Evolutionary conservation across 805 yeast species (phyloP), one percentile per base, ranked within the genome.

Genomic region (Zygotorulaspora florentina): DNA sequence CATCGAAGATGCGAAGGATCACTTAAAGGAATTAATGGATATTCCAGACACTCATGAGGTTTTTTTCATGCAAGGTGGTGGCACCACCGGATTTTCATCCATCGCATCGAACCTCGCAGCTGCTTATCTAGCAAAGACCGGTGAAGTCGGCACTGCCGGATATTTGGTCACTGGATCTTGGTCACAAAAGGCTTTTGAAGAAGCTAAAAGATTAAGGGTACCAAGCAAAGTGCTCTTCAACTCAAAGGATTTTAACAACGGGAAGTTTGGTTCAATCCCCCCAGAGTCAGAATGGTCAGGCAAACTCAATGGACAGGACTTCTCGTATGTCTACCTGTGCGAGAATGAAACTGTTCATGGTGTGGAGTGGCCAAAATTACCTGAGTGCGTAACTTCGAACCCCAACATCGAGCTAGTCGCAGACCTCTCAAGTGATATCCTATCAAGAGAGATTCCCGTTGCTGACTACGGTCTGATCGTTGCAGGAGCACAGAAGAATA

Each of bases 401-500:
- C 51, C 54, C 3, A 83, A 70, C 37, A 82, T 85, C 37, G 95
- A 87, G 65, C 68, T 91, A 48, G 96, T 89, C 12, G 91, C 96
- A 23, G 99, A 93, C 65, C 81, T 91, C 83, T 90, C 97, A 2
- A 90, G 97, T 38, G 88, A 91, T 67, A 84, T 93, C 61, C 73
- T 93, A 54, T 87, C 96, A 17, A 83, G 85, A 55, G 71, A 77
- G 53, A 66, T 93, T 40, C 96, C 91, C 58, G 84, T 93, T 35
- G 71, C 86, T 45, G 83, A 87, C 66, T 91, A 79, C 62, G 98
- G 96, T 42, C 71, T 89, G 23, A 83, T 93, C 51, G 82, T 90
- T 79, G 99, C 96, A 15, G 99, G 99, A 52, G 99, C 98, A 23
- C 99, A 93, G 70, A 93, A 93, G 70, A 93, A 93, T 66, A 88